Percentiles rank a stretch among this genome's conserved stretches.
Evolutionary conservation across 495 filamentous ascomycete genomes (phyloP).

Genomic region (Daldinia vernicosa): DNA sequence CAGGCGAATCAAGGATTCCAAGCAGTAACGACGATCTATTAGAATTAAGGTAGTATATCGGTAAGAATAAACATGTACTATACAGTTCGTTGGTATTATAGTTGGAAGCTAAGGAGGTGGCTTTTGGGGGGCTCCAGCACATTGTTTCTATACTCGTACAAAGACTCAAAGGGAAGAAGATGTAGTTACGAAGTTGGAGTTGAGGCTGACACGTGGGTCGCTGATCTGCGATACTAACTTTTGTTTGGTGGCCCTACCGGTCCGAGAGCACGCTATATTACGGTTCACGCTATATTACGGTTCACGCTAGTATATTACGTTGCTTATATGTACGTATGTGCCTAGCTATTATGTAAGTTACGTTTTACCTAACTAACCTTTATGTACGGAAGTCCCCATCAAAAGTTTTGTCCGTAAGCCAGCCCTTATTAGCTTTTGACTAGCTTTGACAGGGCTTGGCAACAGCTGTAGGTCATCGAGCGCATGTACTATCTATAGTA

Average conservation of each 20-base stretch:
- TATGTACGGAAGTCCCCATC: too few species aligned
- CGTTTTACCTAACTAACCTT: too few species aligned
- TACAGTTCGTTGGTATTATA: neutral
- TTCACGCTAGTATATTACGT: neutral
- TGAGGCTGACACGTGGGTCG: conserved; percentile 45
- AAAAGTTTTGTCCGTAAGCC: too few species aligned
- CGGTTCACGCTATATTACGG: neutral
- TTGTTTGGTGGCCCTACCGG: conserved; percentile 20
- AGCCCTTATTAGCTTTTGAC: too few species aligned
- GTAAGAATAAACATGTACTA: neutral
- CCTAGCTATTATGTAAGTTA: too few species aligned
- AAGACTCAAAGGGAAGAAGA: conserved; percentile 20
- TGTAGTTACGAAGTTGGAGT: conserved; percentile 36
- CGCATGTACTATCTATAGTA: too few species aligned
- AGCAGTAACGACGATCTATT: neutral
- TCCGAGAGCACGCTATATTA: neutral
- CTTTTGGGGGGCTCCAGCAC: conserved; percentile 17
- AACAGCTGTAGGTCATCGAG: too few species aligned
- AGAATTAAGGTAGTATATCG: neutral
- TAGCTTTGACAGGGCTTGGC: too few species aligned
- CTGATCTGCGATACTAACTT: conserved; percentile 21
- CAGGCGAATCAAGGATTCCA: conserved; percentile 22
- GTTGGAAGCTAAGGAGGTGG: conserved; percentile 12
- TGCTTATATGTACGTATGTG: neutral
- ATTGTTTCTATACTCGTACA: conserved; percentile 32